Evolutionary conservation across 768 basidiomycete genomes (phyloP).

Genomic region (Termitomyces sp.): DNA sequence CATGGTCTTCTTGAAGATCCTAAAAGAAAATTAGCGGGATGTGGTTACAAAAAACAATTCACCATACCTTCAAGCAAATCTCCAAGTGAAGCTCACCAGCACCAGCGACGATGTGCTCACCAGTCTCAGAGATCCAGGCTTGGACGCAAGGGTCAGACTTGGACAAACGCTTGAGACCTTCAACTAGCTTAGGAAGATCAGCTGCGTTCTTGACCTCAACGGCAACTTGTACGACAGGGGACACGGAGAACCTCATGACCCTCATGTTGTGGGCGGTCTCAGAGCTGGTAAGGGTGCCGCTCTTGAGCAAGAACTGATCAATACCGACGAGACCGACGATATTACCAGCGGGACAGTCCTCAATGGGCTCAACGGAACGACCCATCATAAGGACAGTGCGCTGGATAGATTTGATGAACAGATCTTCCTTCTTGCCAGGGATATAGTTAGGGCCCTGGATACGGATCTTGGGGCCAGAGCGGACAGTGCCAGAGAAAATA

Average conservation of each 20-base stretch:
- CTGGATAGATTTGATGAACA: slow-evolving; percentile 97
- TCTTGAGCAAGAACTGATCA: slow-evolving; percentile 99
- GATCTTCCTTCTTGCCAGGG: slow-evolving; percentile 97
- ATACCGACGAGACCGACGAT: slow-evolving; percentile 98
- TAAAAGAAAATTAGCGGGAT: slow-evolving; percentile 20
- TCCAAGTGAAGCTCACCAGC: slow-evolving; percentile 98
- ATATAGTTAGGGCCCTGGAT: slow-evolving; percentile 99
- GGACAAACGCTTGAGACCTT: slow-evolving; percentile 99
- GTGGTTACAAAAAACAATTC: background rate
- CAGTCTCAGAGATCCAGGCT: slow-evolving; percentile 85
- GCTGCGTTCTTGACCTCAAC: slow-evolving; percentile 99
- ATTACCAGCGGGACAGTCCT: slow-evolving; percentile 98
- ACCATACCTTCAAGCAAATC: slow-evolving; percentile 90
- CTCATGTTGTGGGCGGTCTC: slow-evolving; percentile 99
- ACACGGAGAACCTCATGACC: slow-evolving; percentile 99
- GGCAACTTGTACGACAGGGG: slow-evolving; percentile 96
- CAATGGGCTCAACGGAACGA: slow-evolving; percentile 93
- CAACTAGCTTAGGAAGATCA: slow-evolving; percentile 98
- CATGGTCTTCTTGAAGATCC: slow-evolving; percentile 99
- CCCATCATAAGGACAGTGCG: slow-evolving; percentile 99
- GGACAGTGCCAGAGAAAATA: slow-evolving; percentile 98
- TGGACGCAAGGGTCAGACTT: slow-evolving; percentile 99
- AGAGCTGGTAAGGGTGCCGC: slow-evolving; percentile 92
- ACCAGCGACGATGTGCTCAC: slow-evolving; percentile 98
- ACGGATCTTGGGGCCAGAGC: slow-evolving; percentile 94